Conservation (phyloP, 306 rosid species). For the Prosopis cineraria region DNA sequence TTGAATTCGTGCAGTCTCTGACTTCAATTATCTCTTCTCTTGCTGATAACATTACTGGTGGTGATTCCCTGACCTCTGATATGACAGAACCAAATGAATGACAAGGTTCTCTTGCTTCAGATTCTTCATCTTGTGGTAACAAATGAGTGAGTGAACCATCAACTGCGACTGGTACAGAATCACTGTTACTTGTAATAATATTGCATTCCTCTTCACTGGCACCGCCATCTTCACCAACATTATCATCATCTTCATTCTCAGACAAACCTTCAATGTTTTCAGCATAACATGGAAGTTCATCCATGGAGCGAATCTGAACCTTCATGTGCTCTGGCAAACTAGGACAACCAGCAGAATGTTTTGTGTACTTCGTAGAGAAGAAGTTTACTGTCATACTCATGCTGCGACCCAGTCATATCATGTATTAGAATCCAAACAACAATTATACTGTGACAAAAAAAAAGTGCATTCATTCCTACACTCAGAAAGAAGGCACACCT, state of each 20-base stretch:
- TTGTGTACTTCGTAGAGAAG: conserved; percentile 78
- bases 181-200: conserved; percentile 24
- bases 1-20: neutral
- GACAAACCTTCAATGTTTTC: conserved; percentile 42
- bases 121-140: conserved; percentile 35
- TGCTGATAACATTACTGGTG: conserved; percentile 9
- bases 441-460: neutral
- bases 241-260: conserved; percentile 53
- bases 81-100: conserved; percentile 34
- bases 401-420: conserved; percentile 50
- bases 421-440: conserved; percentile 27
- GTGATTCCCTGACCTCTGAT: conserved; percentile 24
- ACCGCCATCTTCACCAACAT: conserved; percentile 47
- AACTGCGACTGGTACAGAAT: conserved; percentile 32
- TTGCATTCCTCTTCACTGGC: conserved; percentile 45
- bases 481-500: conserved; percentile 48
- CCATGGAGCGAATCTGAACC: conserved; percentile 61
- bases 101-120: conserved; percentile 33
- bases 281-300: conserved; percentile 82
- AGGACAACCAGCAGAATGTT: conserved; percentile 78
- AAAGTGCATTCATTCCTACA: conserved; percentile 8
- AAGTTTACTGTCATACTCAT: conserved; percentile 78
- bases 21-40: conserved; percentile 40
- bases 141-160: conserved; percentile 31
- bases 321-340: conserved; percentile 75